Evolutionary conservation across 192 early-diverging fungal genomes (phyloP).

Genomic region (Bifiguratus adelaidae): DNA sequence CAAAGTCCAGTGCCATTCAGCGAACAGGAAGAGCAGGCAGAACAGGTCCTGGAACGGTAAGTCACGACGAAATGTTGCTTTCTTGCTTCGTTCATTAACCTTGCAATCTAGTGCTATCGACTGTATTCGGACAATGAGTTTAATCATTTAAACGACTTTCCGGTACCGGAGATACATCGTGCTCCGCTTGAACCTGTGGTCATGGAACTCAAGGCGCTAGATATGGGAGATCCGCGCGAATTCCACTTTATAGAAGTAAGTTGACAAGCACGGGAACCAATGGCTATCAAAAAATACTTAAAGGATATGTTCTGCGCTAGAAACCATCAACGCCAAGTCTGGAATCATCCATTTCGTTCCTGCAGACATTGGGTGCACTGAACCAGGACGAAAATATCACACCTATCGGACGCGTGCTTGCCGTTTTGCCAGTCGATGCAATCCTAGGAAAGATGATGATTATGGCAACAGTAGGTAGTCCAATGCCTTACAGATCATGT

Average conservation of each 20-base stretch:
- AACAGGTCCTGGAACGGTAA: slow-evolving; percentile 39
- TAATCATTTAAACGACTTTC: slow-evolving; percentile 44
- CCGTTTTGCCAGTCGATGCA: slow-evolving; percentile 48
- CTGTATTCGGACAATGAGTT: slow-evolving; percentile 52
- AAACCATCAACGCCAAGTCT: slow-evolving; percentile 28
- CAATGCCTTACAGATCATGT: neutral
- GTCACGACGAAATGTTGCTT: neutral
- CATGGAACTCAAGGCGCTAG: slow-evolving; percentile 45
- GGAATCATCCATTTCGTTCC: slow-evolving; percentile 24
- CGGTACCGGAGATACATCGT: slow-evolving; percentile 55
- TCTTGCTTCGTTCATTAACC: neutral
- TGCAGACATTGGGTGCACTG: slow-evolving; percentile 39
- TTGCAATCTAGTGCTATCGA: slow-evolving; percentile 36
- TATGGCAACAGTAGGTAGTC: slow-evolving; percentile 24
- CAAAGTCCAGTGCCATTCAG: slow-evolving; percentile 52
- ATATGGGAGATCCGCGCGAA: slow-evolving; percentile 42
- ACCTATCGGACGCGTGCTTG: slow-evolving; percentile 35
- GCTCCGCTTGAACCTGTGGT: slow-evolving; percentile 48
- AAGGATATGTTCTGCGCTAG: neutral
- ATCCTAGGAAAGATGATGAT: slow-evolving; percentile 59
- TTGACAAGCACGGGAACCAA: neutral
- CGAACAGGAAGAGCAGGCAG: slow-evolving; percentile 51
- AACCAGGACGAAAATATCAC: slow-evolving; percentile 31
- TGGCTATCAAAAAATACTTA: neutral
- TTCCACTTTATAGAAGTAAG: slow-evolving; percentile 55